Evolutionary conservation across 495 filamentous ascomycete genomes (phyloP).

Genomic region (Lophium mytilinum): DNA sequence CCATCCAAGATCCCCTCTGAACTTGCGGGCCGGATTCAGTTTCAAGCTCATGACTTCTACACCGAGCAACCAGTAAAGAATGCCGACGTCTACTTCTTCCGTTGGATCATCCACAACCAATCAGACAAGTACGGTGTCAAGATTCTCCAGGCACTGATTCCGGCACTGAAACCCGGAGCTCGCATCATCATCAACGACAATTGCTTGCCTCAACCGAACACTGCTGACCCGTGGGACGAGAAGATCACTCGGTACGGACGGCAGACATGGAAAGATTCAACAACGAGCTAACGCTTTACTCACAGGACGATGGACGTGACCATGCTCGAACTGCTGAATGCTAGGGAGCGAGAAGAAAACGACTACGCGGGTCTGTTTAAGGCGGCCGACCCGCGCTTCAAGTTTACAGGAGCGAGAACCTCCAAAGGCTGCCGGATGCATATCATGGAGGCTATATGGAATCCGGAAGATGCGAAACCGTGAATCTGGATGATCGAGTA

Average conservation of each 20-base stretch:
- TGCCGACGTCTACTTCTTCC: conserved; percentile 38
- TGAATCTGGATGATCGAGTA: too few relatives aligned
- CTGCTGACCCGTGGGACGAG: not conserved
- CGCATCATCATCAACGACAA: conserved; percentile 38
- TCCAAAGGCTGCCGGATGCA: conserved; percentile 2
- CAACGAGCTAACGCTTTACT: not conserved
- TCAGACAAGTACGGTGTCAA: conserved; percentile 26
- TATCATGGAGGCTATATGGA: not conserved
- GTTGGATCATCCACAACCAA: conserved; percentile 37
- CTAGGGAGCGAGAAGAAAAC: conserved; percentile 43
- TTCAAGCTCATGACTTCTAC: not conserved
- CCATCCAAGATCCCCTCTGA: conserved; percentile 3
- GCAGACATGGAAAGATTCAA: not conserved
- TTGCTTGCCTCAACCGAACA: conserved; percentile 27
- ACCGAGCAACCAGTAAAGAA: conserved; percentile 19
- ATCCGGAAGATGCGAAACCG: not conserved
- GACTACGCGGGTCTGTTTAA: conserved; percentile 45
- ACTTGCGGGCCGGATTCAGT: conserved; percentile 1
- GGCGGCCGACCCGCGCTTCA: conserved; percentile 36
- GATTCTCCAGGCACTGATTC: conserved; percentile 32
- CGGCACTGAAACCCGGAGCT: conserved; percentile 33
- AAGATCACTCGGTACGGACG: conserved; percentile 1
- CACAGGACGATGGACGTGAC: conserved; percentile 48
- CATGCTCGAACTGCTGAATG: conserved; percentile 47
- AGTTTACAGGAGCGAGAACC: conserved; percentile 8